These are phyloP conservation scores for Scutellaria baicalensis DNA, from an alignment of 257 asterid genomes.

Conservation along the genomic window DNA sequence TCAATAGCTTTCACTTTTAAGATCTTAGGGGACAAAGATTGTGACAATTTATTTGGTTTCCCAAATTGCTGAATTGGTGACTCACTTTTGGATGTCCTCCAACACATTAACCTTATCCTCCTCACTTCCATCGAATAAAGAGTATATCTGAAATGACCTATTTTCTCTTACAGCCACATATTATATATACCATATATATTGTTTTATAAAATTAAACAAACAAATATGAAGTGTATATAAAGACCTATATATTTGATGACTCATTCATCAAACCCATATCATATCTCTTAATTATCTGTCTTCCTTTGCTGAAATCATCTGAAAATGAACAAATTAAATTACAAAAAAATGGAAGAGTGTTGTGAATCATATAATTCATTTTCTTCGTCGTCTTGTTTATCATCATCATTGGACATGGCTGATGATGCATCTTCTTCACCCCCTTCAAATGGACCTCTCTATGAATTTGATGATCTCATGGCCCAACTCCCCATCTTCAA, in stretches of 20 bases:
- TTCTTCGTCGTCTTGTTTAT: constrained; percentile 4
- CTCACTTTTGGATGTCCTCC: constrained; percentile 51
- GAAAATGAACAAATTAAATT: background rate
- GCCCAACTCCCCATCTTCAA: constrained; percentile 45
- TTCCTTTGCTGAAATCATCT: background rate
- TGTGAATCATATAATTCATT: constrained; percentile 6
- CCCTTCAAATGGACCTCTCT: constrained; percentile 37
- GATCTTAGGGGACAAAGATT: background rate
- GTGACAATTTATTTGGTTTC: background rate
- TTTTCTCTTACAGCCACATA: constrained; percentile 19
- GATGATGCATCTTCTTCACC: constrained; percentile 38
- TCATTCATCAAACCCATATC: background rate
- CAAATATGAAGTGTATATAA: background rate
- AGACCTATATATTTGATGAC: background rate
- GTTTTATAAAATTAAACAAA: background rate
- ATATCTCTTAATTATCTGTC: background rate
- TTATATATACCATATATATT: background rate
- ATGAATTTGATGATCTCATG: constrained; percentile 45
- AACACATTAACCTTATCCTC: constrained; percentile 28
- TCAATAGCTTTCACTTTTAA: too few species aligned
- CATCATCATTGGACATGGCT: constrained; percentile 24
- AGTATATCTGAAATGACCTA: constrained; percentile 16
- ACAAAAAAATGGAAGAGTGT: background rate
- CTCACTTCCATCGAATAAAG: constrained; percentile 8
- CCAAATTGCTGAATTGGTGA: constrained; percentile 31